Evolutionary conservation across 2,329 filamentous ascomycete genomes (phyloP).

Genomic region (Xylariaceae sp.): DNA sequence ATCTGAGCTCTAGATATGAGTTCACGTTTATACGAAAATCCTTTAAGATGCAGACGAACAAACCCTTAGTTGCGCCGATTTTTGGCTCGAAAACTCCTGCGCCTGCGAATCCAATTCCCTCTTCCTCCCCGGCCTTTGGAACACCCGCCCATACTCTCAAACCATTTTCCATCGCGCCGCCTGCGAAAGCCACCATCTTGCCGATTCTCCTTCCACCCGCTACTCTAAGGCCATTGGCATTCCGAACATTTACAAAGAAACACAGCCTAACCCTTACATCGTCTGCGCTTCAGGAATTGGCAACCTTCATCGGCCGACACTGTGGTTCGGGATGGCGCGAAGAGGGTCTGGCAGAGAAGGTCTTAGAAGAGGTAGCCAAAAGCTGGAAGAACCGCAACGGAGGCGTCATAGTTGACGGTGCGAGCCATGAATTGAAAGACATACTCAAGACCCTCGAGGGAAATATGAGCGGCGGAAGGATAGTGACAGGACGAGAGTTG

Average conservation of each 20-base stretch:
- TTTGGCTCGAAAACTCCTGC: slow-evolving; percentile 43
- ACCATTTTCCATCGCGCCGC: slow-evolving; percentile 58
- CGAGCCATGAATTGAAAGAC: slow-evolving; percentile 72
- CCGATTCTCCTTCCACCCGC: slow-evolving; percentile 88
- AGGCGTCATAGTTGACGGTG: slow-evolving; percentile 87
- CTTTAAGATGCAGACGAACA: slow-evolving; percentile 32
- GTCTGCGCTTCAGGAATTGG: slow-evolving; percentile 80
- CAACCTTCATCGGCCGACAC: slow-evolving; percentile 87
- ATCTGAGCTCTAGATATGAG: slow-evolving; percentile 1
- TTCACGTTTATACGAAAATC: neutral
- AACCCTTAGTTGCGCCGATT: slow-evolving; percentile 39
- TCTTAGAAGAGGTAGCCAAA: slow-evolving; percentile 88
- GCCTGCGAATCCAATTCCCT: slow-evolving; percentile 68
- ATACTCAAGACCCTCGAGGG: slow-evolving; percentile 85
- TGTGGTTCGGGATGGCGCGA: slow-evolving; percentile 97
- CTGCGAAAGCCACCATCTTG: slow-evolving; percentile 66
- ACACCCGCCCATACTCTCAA: slow-evolving; percentile 81
- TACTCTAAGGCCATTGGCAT: slow-evolving; percentile 85
- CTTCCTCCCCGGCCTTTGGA: slow-evolving; percentile 87
- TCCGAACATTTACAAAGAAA: slow-evolving; percentile 96
- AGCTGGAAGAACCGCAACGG: slow-evolving; percentile 90
- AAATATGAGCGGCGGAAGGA: slow-evolving; percentile 83
- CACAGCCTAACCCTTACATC: slow-evolving; percentile 92
- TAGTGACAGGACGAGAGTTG: slow-evolving; percentile 59
- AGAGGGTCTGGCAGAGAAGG: slow-evolving; percentile 87